Evolutionary conservation across 208 protist genomes (phyloP), one percentile per base, ranked within the genome.

Genomic region (Acanthamoeba castellanii): DNA sequence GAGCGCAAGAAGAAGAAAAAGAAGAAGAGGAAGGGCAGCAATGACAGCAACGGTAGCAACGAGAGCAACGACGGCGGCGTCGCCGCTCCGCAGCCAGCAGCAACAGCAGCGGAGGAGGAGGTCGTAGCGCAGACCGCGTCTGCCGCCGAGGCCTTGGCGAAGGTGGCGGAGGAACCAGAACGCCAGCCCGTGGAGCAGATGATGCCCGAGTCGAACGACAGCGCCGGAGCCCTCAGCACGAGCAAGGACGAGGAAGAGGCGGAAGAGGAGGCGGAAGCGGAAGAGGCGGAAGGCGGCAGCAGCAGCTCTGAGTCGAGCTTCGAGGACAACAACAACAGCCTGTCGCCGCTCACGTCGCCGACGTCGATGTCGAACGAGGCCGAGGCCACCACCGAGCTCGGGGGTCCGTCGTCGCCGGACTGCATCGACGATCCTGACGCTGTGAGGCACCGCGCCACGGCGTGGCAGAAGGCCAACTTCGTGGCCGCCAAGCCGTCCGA

Each of bases 1-100:
- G 30, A 72, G 66, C 66, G 66, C 4, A 85, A 85, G 76, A 85
- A 85, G 76, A 85, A 85, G 42, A 57, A 85, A 11, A 57, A 85
- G 25, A 57, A 52, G 42, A 57, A 85, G 76, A 30, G 18, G 34
- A 57, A 82, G 27, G 45, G 18, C 20, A 85, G 45, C 45, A 85
- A 25, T 42, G 42, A 57, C 34, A 18, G 27, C 9, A 85, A 50
- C 74, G 42, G 72, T 42, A n/a, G 16, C 8, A 57, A 82, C 8
- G 45, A 47, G 4, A 84, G 45, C 22, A 85, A 25, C 45, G 42
- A 57, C 34, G 45, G 18, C 9, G 55, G 11, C 59, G 59, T 14
- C 59, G 59, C 16, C 22, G 14, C 59, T 8, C 22, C 59, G 22
- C 59, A 66, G 50, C 50, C 50, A 55, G 50, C 50, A 9, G 7